Evolutionary conservation across 2,329 filamentous ascomycete species (phyloP), one percentile per base, ranked within the genome.

Genomic region (Leptographium procerum): DNA sequence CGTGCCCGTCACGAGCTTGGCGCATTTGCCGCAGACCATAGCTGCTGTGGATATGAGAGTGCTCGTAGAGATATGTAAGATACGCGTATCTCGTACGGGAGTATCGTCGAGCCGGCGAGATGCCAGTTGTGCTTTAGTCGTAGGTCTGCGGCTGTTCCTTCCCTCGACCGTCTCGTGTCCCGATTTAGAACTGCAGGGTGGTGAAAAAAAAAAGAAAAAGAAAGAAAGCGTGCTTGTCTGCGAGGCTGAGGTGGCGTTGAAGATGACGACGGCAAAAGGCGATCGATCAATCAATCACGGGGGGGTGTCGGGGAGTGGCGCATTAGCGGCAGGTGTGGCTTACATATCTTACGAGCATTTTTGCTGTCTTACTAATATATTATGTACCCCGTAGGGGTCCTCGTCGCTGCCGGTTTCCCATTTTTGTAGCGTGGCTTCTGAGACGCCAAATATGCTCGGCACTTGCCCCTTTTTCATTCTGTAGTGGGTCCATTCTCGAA

Each of bases 21-120:
- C 77, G 64, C 83, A 86, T 71, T 83, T 85, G 62, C 76, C 70
- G 73, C 83, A 86, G 60, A 86, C 83, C 83, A 61, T 62, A n/a
- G 29, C 2, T 29, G 57, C 0, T 36, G 33, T 19, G 4, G n/a
- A 22, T 3, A 26, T 11, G 47, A 13, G 28, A 10, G 28, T 22
- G n/a, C 16, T 29, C 16, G 28, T 3, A 11, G 3, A 7, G 22
- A 33, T 33, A 33, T 10, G 6, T 10, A 5, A 33, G 31, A 13
- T 36, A 10, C 10, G 34, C 16, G 34, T 36, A 36, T 16, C 11
- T 13, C 4, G 14, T 40, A 7, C 2, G 36, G 11, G 36, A 19
- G 36, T 40, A 19, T n/a, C 1, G 36, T n/a, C 1, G 36, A 9
- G 11, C 19, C 13, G 36, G 14, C 6, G 36, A 40, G 36, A 40